Evolutionary conservation across 2,329 filamentous ascomycete species (phyloP).

Genomic region (Pseudogymnoascus sp.): DNA sequence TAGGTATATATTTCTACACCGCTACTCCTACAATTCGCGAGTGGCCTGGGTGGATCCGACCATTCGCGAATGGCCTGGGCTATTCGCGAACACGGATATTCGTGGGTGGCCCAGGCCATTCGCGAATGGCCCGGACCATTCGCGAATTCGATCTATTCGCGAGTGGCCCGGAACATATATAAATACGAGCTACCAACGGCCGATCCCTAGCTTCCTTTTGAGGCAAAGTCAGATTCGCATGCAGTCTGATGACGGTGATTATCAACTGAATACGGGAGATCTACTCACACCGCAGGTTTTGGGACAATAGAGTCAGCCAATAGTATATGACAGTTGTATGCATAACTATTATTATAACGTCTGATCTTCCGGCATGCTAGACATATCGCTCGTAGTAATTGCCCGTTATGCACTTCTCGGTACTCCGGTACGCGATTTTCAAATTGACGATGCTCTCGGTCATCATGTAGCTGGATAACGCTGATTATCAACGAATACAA

Average conservation of each 20-base stretch:
- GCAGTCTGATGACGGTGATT: background rate
- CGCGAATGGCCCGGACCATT: too few species aligned
- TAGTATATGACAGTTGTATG: background rate
- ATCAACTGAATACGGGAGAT: background rate
- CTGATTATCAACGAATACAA: too few species aligned
- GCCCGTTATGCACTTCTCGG: background rate
- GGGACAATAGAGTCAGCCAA: background rate
- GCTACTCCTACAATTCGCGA: too few species aligned
- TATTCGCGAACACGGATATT: too few species aligned
- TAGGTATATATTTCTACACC: too few species aligned
- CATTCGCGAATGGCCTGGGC: too few species aligned
- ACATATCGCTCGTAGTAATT: background rate
- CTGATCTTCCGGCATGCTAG: background rate
- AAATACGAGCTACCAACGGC: background rate
- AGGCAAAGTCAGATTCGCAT: background rate
- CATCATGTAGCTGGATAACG: too few species aligned
- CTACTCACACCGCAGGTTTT: background rate
- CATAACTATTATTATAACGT: background rate
- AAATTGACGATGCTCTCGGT: background rate
- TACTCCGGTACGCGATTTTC: background rate
- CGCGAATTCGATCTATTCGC: too few species aligned
- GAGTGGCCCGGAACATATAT: too few species aligned
- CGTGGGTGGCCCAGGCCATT: too few species aligned
- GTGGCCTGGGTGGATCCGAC: too few species aligned
- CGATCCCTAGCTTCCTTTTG: too few species aligned